These are phyloP conservation scores for Magnaporthiopsis incrustans DNA, from an alignment of 2,329 filamentous ascomycete species.

Conservation along the genomic window DNA sequence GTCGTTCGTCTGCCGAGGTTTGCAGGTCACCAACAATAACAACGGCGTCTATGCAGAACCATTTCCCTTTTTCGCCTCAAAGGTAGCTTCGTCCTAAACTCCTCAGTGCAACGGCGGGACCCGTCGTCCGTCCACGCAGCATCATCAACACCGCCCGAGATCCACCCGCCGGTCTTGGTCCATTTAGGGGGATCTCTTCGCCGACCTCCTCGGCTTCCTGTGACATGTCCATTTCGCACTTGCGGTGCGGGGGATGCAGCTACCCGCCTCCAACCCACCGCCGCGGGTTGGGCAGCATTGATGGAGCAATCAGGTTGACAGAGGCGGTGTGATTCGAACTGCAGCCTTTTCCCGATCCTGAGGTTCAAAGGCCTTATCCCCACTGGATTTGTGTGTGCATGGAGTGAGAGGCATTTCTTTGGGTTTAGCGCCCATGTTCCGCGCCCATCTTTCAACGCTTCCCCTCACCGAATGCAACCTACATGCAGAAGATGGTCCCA, in stretches of 20 bases:
- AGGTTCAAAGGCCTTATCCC: not conserved
- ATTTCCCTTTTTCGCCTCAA: not conserved
- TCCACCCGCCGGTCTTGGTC: not conserved
- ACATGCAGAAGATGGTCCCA: not conserved
- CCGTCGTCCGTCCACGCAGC: not conserved
- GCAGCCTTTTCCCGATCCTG: not conserved
- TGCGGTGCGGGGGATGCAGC: not conserved
- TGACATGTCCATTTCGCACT: not conserved
- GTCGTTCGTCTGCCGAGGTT: too few relatives aligned
- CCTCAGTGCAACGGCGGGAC: not conserved
- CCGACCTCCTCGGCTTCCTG: not conserved
- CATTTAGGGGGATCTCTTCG: not conserved
- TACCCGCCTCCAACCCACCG: not conserved
- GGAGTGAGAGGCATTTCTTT: too few relatives aligned
- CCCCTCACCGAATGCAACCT: not conserved
- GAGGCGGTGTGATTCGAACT: not conserved
- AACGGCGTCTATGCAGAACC: not conserved
- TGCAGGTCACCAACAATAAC: not conserved
- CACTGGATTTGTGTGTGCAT: not conserved
- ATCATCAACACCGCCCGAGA: not conserved
- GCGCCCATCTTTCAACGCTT: not conserved
- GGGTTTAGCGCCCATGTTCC: not conserved
- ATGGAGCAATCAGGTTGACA: not conserved
- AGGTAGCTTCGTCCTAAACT: not conserved
- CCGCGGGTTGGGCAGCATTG: not conserved